Conservation (phyloP, 78 protist species). For the Chrysochromulina parva region DNA sequence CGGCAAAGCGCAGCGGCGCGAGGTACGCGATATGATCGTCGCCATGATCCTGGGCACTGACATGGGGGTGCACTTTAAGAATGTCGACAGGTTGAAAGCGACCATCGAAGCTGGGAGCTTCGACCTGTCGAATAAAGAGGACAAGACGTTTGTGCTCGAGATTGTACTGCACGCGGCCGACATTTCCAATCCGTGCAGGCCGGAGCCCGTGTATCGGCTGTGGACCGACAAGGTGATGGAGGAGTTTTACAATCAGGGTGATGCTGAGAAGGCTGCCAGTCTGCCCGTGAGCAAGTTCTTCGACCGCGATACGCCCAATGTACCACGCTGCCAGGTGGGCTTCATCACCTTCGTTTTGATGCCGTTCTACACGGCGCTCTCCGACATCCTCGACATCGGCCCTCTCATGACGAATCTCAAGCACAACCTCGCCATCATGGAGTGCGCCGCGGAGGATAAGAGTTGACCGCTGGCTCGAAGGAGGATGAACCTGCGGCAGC, state of each 20-base stretch:
- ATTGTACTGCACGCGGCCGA: constrained; percentile 10
- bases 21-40: background rate
- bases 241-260: constrained; percentile 48
- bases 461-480: too few species aligned
- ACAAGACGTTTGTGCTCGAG: background rate
- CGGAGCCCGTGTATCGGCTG: background rate
- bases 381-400: too few species aligned
- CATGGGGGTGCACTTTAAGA: background rate
- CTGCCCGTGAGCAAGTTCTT: constrained; percentile 14
- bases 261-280: background rate
- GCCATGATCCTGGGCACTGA: constrained; percentile 12
- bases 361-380: background rate
- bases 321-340: background rate
- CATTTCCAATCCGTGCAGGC: constrained; percentile 25
- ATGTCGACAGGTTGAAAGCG: background rate
- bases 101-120: too few species aligned
- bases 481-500: too few species aligned
- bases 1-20: background rate
- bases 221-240: constrained; percentile 29
- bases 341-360: background rate
- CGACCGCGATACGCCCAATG: background rate
- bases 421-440: too few species aligned
- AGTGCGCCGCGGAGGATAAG: too few species aligned
- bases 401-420: too few species aligned
- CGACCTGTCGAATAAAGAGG: background rate